phyloP scores from a whole-genome alignment of 306 rosid genomes.

The Casuarina cunninghamiana region DNA sequence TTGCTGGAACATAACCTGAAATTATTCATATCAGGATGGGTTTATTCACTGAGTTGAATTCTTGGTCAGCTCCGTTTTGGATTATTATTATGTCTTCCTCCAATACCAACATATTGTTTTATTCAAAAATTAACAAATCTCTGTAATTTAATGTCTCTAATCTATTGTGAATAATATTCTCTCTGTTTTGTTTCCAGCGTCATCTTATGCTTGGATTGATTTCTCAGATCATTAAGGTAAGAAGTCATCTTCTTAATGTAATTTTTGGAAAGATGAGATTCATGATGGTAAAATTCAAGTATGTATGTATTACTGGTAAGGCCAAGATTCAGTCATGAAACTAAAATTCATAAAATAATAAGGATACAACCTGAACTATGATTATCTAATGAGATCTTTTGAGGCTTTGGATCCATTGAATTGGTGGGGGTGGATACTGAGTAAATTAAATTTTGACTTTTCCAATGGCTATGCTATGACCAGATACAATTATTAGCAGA shows the following conservation, averaged over 20 bases:
- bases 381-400: constrained; percentile 6
- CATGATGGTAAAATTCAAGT: background rate
- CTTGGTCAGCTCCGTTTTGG: too few species aligned
- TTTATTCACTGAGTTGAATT: too few species aligned
- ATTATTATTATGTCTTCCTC: background rate
- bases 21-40: too few species aligned
- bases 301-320: too few species aligned
- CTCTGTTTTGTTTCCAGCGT: constrained; percentile 64
- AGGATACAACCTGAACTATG: constrained; percentile 4
- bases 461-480: constrained; percentile 24
- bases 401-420: background rate
- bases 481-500: constrained; percentile 96
- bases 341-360: background rate
- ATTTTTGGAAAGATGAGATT: background rate
- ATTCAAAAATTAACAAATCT: background rate
- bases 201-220: constrained; percentile 95
- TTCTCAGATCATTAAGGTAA: constrained; percentile 95
- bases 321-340: background rate
- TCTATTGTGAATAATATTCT: constrained; percentile 7
- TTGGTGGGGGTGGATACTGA: background rate
- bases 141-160: background rate
- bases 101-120: too few species aligned
- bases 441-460: constrained; percentile 24
- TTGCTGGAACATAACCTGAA: too few species aligned
- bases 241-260: background rate